phyloP scores from a whole-genome alignment of 2,329 filamentous ascomycete species.

The Scedosporium dehoogii region DNA sequence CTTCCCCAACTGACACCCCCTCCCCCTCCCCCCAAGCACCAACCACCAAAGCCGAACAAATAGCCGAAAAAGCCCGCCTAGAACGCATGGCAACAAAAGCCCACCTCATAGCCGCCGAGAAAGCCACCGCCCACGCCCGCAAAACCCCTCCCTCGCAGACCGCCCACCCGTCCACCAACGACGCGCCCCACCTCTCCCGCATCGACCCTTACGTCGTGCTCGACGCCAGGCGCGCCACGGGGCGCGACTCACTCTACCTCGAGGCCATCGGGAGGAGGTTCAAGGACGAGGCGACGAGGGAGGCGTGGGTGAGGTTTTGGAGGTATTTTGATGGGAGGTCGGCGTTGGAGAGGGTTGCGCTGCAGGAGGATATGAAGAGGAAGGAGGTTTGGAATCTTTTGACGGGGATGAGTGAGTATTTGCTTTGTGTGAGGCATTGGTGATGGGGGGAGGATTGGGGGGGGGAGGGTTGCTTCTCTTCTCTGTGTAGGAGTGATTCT shows the following conservation, averaged over 20 bases:
- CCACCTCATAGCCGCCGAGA: constrained; percentile 44
- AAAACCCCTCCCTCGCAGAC: constrained; percentile 39
- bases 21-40: constrained; percentile 11
- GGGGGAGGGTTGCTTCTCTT: not conserved
- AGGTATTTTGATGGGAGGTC: constrained; percentile 83
- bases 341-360: constrained; percentile 74
- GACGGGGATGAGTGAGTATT: constrained; percentile 55
- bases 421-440: constrained; percentile 63
- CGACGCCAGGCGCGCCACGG: constrained; percentile 68
- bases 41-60: constrained; percentile 40
- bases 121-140: constrained; percentile 44
- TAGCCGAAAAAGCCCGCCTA: constrained; percentile 51
- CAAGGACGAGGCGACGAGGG: constrained; percentile 39
- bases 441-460: no score
- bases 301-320: constrained; percentile 63
- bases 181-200: constrained; percentile 44
- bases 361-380: constrained; percentile 78
- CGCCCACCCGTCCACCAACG: constrained; percentile 44
- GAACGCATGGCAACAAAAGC: constrained; percentile 47
- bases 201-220: constrained; percentile 60
- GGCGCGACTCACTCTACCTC: constrained; percentile 65
- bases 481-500: not conserved
- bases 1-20: constrained; percentile 10
- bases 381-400: constrained; percentile 66
- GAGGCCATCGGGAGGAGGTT: constrained; percentile 48